Conservation (phyloP, 1,284 basidiomycete species). For the Neonothopanus nambi region DNA sequence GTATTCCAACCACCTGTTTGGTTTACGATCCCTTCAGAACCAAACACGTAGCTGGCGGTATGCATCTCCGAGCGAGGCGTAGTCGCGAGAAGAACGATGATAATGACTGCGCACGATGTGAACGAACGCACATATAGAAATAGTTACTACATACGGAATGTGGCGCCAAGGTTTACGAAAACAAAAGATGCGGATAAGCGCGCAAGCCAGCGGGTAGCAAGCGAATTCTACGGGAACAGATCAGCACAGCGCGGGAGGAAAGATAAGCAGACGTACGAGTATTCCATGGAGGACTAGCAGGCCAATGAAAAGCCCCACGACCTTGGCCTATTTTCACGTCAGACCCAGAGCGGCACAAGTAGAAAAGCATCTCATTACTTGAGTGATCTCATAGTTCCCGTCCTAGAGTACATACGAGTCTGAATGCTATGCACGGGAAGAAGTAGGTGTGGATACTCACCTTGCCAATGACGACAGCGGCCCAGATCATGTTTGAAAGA, state of each 20-base stretch:
- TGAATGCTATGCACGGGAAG: not conserved
- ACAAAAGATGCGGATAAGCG: constrained; percentile 80
- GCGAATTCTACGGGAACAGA: constrained; percentile 62
- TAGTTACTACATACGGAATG: constrained; percentile 40
- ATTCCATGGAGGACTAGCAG: constrained; percentile 75
- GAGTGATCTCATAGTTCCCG: constrained; percentile 49
- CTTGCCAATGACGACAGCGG: constrained; percentile 63
- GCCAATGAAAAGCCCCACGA: constrained; percentile 75
- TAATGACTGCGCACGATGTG: constrained; percentile 56
- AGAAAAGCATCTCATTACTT: constrained; percentile 24
- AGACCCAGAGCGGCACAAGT: constrained; percentile 12
- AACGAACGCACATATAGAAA: constrained; percentile 6
- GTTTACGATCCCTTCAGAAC: constrained; percentile 66
- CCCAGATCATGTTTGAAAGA: constrained; percentile 86
- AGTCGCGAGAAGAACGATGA: constrained; percentile 82
- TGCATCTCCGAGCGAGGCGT: constrained; percentile 84
- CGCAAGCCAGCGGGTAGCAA: constrained; percentile 81
- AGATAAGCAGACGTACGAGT: constrained; percentile 41
- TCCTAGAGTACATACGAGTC: constrained; percentile 30
- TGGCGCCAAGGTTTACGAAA: constrained; percentile 85
- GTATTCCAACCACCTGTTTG: constrained; percentile 79
- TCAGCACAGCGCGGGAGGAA: no score
- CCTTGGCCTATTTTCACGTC: constrained; percentile 51
- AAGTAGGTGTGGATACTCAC: constrained; percentile 27
- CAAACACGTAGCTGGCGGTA: constrained; percentile 76